Base-by-base conservation (phyloP, 2,329 filamentous ascomycete species). In the Penicillium nordicum region DNA sequence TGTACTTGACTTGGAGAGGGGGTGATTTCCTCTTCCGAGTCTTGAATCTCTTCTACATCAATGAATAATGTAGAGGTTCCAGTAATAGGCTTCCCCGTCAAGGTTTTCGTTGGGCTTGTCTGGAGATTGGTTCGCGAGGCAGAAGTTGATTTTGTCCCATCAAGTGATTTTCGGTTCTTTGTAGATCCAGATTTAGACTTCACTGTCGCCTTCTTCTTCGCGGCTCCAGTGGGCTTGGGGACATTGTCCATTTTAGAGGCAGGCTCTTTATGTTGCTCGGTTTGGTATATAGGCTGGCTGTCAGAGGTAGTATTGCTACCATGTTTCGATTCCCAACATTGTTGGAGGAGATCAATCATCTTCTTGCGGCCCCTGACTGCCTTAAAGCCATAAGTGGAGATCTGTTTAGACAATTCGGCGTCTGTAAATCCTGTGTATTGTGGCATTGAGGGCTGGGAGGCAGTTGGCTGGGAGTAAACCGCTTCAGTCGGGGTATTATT, bases 341-440 rank as follows among this genome's bases (percentile, higher is more conserved):
- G 82, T 50, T 88, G 78, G 12, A 92, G 75, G 11, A 91, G 72
- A 1, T 83, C 78, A 58, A 92, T 85, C 86, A 90, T 90, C 9
- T 84, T 84, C 47, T 81, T 79, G 18, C 89, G 81, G 53, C 78
- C 84, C 68, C 86, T 89, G 30, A 92, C 76, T 1, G 86, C 77
- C 67, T 92, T 92, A 73, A 92, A 92, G 0, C 87, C 88, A 65
- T 85, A 91, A 0, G 79, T 77, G 5, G 80, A 75, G 43, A 92
- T 75, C 65, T 88, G 81, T 54, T 80, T 83, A 3, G 84, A 76
- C 16, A 92, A 75, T 56, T 88, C 83, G 9, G 79, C 73, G 58
- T 88, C 86, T 3, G 86, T 86, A 57, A 83, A 86, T 0, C 81
- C 72, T 40, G 82, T 79, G 58, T 82, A 92, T 11, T 83, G 80